Conservation (phyloP, 495 filamentous ascomycete genomes). For the Lentithecium fluviatile region DNA sequence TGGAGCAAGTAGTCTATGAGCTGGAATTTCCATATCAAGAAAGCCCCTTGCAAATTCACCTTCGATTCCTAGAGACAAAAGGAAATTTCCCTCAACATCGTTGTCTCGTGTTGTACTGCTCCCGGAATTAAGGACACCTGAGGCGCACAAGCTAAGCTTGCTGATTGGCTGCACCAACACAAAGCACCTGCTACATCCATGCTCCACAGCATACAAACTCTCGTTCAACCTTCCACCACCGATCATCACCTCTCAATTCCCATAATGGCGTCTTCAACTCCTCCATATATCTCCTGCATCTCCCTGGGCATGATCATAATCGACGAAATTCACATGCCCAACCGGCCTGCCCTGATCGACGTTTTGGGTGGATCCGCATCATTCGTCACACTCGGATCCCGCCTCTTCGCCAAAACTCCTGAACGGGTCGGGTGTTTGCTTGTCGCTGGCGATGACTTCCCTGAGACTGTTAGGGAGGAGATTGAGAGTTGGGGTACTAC, state of each 20-base stretch:
- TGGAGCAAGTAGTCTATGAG: too few relatives aligned
- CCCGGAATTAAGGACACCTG: too few relatives aligned
- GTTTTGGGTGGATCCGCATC: slow-evolving; percentile 16
- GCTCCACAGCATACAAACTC: background rate
- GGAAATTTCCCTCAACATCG: too few relatives aligned
- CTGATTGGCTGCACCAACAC: too few relatives aligned
- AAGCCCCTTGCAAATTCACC: too few relatives aligned
- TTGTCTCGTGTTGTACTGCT: too few relatives aligned
- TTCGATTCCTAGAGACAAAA: too few relatives aligned
- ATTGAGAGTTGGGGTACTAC: slow-evolving; percentile 6
- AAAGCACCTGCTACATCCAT: too few relatives aligned
- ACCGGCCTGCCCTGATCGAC: slow-evolving; percentile 2
- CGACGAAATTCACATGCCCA: slow-evolving; percentile 17
- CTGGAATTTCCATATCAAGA: too few relatives aligned
- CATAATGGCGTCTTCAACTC: background rate
- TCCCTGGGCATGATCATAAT: slow-evolving; percentile 28
- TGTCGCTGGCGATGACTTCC: slow-evolving; percentile 25
- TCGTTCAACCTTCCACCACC: background rate
- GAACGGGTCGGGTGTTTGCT: slow-evolving; percentile 13
- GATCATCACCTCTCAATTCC: background rate
- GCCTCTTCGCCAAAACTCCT: slow-evolving; percentile 8
- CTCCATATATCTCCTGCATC: slow-evolving; percentile 1
- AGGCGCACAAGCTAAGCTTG: too few relatives aligned
- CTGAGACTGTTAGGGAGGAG: background rate
- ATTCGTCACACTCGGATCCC: slow-evolving; percentile 16